Base-by-base conservation (phyloP, 2,329 filamentous ascomycete genomes). In the Ophiosphaerella herpotricha region DNA sequence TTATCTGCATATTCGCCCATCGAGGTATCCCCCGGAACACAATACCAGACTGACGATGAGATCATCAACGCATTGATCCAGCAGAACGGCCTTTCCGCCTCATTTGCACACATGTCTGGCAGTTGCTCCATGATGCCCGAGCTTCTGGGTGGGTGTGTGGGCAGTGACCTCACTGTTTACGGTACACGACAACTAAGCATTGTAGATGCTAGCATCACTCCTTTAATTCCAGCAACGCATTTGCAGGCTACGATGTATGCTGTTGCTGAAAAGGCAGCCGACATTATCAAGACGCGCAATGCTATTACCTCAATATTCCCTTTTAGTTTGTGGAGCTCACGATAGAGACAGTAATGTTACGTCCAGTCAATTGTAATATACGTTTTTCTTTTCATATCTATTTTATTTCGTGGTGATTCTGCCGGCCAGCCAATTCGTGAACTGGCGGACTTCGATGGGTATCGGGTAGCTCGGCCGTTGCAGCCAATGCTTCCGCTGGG, bases 241-340 rank as follows among this genome's bases (percentile, higher is more conserved):
- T 39, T 66, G 16, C 63, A 66, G 36, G 50, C 63, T 1, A 70
- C 65, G 1, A 64, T 70, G 54, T 71, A 70, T 49, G 66, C 66
- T 24, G 50, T 70, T 35, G 64, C 64, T 1, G 66, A 70, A 48
- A 71, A 69, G 45, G 67, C 62, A 2, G 67, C 66, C 1, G 68
- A 71, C 49, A 34, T 70, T 2, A 68, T 72, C 36, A 70, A 70
- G 42, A 43, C 33, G 11, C 47, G 58, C 6, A 53, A 55, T 42
- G 39, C 43, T n/a, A 31, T 21, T n/a, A 8, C 6, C 14, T 11
- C 9, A 13, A 12, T 32, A 9, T 42, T 42, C 13, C 6, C n/a
- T 5, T 43, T 23, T 8, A 34, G 9, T 13, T 21, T 23, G 2
- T 43, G 40, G 40, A 7, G 42, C 6, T 21, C 4, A 24, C 24